phyloP scores from a whole-genome alignment of 371 early-diverging fungal species.

The Massospora cicadina region DNA sequence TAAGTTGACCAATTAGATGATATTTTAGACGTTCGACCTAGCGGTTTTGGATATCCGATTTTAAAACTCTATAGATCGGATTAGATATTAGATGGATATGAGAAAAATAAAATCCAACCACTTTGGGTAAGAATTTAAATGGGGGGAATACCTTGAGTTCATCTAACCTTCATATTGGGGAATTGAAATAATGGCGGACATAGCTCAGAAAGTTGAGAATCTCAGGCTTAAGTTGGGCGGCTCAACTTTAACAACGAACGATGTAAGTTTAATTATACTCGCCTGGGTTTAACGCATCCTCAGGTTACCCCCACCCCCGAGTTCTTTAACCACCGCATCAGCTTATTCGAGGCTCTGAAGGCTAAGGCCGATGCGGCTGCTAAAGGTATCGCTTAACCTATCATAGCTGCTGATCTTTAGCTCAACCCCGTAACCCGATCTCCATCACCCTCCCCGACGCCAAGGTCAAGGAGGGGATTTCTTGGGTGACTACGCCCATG shows the following conservation, averaged over 20 bases:
- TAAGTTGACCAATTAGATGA: too few relatives aligned
- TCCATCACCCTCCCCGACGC: conserved; percentile 85
- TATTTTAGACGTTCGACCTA: too few relatives aligned
- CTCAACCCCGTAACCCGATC: conserved; percentile 69
- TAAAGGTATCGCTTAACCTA: conserved; percentile 36
- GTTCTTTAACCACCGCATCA: conserved; percentile 72
- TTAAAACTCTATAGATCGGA: too few relatives aligned
- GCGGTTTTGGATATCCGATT: too few relatives aligned
- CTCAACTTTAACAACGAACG: neutral
- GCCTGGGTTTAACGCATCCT: conserved; percentile 4
- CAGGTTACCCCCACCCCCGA: conserved; percentile 55
- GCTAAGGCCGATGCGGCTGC: conserved; percentile 53
- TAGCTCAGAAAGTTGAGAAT: conserved; percentile 3
- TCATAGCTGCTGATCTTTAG: conserved; percentile 20
- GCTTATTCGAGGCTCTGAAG: conserved; percentile 79
- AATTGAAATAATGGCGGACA: neutral
- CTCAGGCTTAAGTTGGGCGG: conserved; percentile 1
- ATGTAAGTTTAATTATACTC: conserved; percentile 2
- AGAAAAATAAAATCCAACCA: too few relatives aligned
- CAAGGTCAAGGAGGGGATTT: conserved; percentile 51
- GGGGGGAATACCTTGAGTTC: too few relatives aligned
- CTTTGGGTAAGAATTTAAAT: too few relatives aligned
- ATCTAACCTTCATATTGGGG: too few relatives aligned
- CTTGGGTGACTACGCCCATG: conserved; percentile 97
- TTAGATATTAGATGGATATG: too few relatives aligned